Evolutionary conservation across 2,329 filamentous ascomycete species (phyloP), one percentile per base, ranked within the genome.

Genomic region (Septoria linicola): DNA sequence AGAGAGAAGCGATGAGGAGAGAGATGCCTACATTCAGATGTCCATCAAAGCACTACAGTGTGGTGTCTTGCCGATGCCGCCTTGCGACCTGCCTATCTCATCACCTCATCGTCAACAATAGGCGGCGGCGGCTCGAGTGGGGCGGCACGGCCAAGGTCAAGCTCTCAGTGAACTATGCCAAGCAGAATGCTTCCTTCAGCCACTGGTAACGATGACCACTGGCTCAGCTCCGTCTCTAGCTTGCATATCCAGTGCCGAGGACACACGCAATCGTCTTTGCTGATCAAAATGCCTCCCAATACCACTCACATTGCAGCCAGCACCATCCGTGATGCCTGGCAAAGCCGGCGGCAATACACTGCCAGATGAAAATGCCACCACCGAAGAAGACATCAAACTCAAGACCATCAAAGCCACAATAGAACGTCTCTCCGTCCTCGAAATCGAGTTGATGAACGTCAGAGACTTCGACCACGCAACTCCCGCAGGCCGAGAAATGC

Each of bases 61-160:
- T n/a, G n/a, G 35, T 46, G 27, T 13, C 30, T 23, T 25, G 21
- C 37, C 30, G 31, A 31, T 32, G 19, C n/a, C 31, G 37, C 19
- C 14, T 32, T 40, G 19, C 19, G 32, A 39, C 35, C 49, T 41
- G 41, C 49, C 35, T 51, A 51, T 51, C 49, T 41, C 43, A 36
- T 47, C 34, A 39, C 14, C 16, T 27, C 43, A 13, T 39, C 34
- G 43, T 30, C 34, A 25, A 47, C 25, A 36, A 46, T 30, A 36
- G 34, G 34, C 43, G 43, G 21, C n/a, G 32, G 42, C 42, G 44
- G 19, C 14, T 30, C 16, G 21, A 41, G 40, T 41, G 40, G 40
- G 40, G 41, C 27, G 41, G 41, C 25, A 20, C 41, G 41, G 41
- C 27, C 41, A 43, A 34, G 41, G 36, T 10, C 36, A 43, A 43